These are phyloP conservation scores for Coniochaeta sp. DNA, from an alignment of 2,329 filamentous ascomycete genomes.

Conservation along the genomic window DNA sequence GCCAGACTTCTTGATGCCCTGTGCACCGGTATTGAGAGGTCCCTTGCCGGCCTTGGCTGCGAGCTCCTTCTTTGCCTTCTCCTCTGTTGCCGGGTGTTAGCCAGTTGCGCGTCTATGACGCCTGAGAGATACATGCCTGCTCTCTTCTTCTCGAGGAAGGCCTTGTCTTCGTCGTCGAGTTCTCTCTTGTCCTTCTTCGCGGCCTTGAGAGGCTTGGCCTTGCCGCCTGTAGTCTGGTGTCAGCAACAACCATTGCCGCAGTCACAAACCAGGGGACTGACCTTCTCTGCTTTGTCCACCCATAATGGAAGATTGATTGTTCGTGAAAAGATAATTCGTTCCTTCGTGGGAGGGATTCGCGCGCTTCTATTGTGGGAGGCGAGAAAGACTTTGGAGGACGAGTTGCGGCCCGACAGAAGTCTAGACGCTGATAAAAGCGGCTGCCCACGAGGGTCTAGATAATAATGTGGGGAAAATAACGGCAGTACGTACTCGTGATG, in stretches of 20 bases:
- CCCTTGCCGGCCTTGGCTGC: constrained; percentile 82
- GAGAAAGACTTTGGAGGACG: background rate
- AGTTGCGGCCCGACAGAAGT: background rate
- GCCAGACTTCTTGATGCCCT: constrained; percentile 97
- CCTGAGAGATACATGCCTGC: constrained; percentile 53
- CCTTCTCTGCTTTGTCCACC: constrained; percentile 62
- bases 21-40: constrained; percentile 72
- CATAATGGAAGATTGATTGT: constrained; percentile 34
- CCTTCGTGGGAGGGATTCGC: background rate
- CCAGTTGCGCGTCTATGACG: background rate
- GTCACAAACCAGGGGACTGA: constrained; percentile 19
- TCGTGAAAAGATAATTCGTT: background rate
- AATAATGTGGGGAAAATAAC: background rate
- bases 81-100: constrained; percentile 43
- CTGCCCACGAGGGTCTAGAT: background rate
- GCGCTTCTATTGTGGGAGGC: background rate
- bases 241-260: constrained; percentile 8
- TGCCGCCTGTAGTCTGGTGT: constrained; percentile 54
- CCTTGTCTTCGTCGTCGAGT: constrained; percentile 78
- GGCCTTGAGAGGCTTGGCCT: constrained; percentile 79
- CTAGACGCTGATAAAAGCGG: background rate
- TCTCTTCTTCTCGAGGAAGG: constrained; percentile 74
- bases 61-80: constrained; percentile 79
- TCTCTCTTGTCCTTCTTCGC: constrained; percentile 81
- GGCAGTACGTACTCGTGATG: no score